phyloP scores from a whole-genome alignment of 306 rosid species.

The Inga leiocalycina region DNA sequence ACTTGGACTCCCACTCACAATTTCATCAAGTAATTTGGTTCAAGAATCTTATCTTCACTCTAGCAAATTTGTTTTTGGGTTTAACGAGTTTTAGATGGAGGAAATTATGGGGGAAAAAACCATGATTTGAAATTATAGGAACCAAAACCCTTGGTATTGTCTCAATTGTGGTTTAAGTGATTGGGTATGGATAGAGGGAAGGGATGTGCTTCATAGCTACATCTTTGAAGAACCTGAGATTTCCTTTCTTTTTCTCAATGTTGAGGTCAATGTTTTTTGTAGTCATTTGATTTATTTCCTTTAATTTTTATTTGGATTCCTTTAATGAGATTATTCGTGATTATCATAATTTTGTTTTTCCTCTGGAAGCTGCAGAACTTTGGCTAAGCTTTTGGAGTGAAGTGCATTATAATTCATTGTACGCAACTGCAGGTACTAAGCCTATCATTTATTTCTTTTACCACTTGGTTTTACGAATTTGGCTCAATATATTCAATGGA shows the following conservation, averaged over 20 bases:
- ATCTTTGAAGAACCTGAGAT: neutral
- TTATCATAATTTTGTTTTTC: neutral
- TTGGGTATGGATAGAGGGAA: neutral
- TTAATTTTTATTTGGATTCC: neutral
- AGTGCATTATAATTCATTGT: constrained; percentile 93
- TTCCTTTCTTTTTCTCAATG: constrained; percentile 1
- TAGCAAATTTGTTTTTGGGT: neutral
- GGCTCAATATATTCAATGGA: neutral
- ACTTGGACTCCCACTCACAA: neutral
- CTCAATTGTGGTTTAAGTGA: neutral
- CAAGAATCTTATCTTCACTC: neutral
- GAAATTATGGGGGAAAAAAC: too few species aligned
- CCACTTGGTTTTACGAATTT: neutral
- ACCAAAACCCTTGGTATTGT: neutral
- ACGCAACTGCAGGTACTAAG: constrained; percentile 69
- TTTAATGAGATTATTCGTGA: constrained; percentile 1
- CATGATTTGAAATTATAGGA: too few species aligned
- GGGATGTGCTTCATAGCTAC: neutral
- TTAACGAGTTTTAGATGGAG: too few species aligned
- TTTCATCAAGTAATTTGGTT: neutral
- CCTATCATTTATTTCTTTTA: neutral
- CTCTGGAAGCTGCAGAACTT: constrained; percentile 52
- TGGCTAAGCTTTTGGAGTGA: constrained; percentile 99
- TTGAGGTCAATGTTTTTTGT: neutral
- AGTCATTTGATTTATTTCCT: neutral